Evolutionary conservation across 2,329 filamentous ascomycete genomes (phyloP), one percentile per base, ranked within the genome.

Genomic region (Alternaria burnsii): DNA sequence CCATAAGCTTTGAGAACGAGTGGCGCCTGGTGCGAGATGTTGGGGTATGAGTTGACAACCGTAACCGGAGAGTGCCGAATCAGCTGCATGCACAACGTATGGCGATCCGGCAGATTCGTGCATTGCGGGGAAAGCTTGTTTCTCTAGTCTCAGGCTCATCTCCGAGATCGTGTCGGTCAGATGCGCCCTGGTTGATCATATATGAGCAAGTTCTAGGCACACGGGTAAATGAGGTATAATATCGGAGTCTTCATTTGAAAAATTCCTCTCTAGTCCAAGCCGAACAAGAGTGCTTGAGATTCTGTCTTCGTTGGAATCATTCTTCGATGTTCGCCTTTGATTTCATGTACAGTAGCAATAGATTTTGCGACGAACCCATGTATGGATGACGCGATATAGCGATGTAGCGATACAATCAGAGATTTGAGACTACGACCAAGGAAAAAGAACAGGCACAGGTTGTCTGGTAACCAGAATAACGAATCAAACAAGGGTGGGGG

Each of bases 61-160:
- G 1, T 16, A 42, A 42, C 40, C 12, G 48, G 46, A 43, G 44
- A 46, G 43, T 57, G 55, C 53, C 55, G 30, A 58, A 71, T 60
- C 55, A 43, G 26, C 57, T 32, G 28, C 52, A 52, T 47, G 57
- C 52, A 62, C 57, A 63, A 52, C 59, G 63, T 48, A 14, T 57
- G 65, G 62, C 40, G 59, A 40, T 67, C 64, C 70, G 72, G 72
- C 68, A 74, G 65, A 73, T 72, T 55, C 26, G 62, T 68, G 68
- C 65, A 74, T 68, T 70, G 70, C 70, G 67, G 71, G 71, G 66
- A 73, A 73, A 71, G 71, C 71, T 74, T 74, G 57, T 61, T 69
- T 36, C 54, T 55, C 58, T 52, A 52, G 62, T 55, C 61, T 62
- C 63, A 59, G 64, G 57, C 61, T 55, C 48, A 24, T 55, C 38